Conservation (phyloP, 2,329 filamentous ascomycete genomes). For the Pseudogymnoascus destructans region DNA sequence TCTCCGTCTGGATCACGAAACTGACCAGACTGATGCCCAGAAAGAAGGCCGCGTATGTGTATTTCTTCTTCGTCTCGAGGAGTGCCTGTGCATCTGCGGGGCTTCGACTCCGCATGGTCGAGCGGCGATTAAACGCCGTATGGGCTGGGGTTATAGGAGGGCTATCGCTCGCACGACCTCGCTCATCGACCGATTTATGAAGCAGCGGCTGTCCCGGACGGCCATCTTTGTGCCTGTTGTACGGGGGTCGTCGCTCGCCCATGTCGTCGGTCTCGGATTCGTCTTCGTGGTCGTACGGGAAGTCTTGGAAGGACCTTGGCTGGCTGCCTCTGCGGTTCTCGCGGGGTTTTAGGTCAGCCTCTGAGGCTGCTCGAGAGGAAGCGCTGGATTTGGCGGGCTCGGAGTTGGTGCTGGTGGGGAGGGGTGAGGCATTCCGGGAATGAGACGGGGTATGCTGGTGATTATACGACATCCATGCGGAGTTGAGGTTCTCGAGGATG, state of each 20-base stretch:
- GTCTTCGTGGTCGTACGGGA: conserved; percentile 11
- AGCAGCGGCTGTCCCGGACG: conserved; percentile 29
- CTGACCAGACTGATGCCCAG: conserved; percentile 69
- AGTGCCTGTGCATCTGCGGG: conserved; percentile 48
- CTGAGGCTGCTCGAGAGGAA: neutral
- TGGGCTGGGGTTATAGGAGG: conserved; percentile 19
- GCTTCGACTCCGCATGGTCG: conserved; percentile 65
- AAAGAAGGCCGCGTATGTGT: conserved; percentile 77
- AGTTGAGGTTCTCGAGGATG: neutral
- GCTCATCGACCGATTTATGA: conserved; percentile 23
- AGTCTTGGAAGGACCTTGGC: neutral
- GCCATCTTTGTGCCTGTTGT: conserved; percentile 27
- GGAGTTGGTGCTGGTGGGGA: neutral
- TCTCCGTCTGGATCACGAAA: conserved; percentile 91
- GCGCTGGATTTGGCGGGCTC: neutral
- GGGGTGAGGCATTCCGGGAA: neutral
- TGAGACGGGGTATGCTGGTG: neutral
- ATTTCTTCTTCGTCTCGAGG: conserved; percentile 62
- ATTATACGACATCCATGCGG: conserved; percentile 3
- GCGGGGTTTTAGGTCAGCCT: neutral
- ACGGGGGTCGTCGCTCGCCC: conserved; percentile 28
- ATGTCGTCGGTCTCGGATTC: conserved; percentile 21
- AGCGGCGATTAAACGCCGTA: conserved; percentile 39
- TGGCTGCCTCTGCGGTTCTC: neutral
- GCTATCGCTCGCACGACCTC: conserved; percentile 16